phyloP scores from a whole-genome alignment of 2,329 filamentous ascomycete species.

The Mycosphaerella arachidis region DNA sequence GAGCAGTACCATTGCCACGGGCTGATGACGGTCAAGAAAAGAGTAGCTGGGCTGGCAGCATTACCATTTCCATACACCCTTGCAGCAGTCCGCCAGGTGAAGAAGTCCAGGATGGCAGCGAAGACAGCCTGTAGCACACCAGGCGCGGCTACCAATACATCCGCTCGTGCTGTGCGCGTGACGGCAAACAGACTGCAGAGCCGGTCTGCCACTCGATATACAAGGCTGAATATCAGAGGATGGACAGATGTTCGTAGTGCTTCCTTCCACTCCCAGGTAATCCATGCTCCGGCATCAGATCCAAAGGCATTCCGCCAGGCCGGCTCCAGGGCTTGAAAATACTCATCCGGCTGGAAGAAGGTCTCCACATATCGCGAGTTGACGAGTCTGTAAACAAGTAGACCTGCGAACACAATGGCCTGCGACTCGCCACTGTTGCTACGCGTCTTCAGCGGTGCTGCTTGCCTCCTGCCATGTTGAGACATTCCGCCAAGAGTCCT shows the following conservation, averaged over 20 bases:
- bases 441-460: neutral
- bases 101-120: constrained; percentile 76
- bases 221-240: constrained; percentile 74
- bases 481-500: neutral
- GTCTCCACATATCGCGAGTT: constrained; percentile 77
- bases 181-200: constrained; percentile 53
- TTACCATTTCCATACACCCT: constrained; percentile 65
- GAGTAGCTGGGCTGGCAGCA: constrained; percentile 61
- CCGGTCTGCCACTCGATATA: constrained; percentile 62
- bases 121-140: constrained; percentile 71
- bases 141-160: constrained; percentile 67
- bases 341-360: constrained; percentile 98
- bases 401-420: constrained; percentile 21
- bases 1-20: constrained; percentile 98
- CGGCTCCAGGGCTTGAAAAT: constrained; percentile 91
- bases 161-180: constrained; percentile 54
- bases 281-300: constrained; percentile 70
- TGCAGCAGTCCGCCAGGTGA: constrained; percentile 76
- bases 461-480: neutral
- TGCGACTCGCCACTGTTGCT: neutral
- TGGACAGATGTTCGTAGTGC: constrained; percentile 86
- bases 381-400: constrained; percentile 67
- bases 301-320: constrained; percentile 90
- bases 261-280: constrained; percentile 97
- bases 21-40: constrained; percentile 67